Base-by-base conservation (phyloP, 2,329 filamentous ascomycete species). In the Colletotrichum noveboracense region DNA sequence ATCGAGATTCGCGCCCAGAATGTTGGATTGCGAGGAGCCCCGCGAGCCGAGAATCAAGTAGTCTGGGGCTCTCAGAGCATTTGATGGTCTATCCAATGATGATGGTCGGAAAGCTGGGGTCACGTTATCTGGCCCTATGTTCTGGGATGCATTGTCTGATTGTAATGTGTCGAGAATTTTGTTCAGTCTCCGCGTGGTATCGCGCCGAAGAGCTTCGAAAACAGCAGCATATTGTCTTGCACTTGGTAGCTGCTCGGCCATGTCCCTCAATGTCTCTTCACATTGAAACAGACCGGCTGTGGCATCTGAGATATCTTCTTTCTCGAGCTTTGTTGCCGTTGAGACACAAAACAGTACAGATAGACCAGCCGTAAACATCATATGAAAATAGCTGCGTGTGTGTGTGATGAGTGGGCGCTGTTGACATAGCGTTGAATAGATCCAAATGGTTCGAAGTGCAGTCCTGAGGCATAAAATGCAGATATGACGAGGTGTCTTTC, bases 321-420 rank as follows among this genome's bases (percentile, higher is more conserved):
- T 24, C 2, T 70, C 58, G 6, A 78, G 56, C 2, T 66, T 48
- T 14, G 66, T 48, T 6, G 73, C 55, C 2, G 76, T 48, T 0
- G 80, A 79, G 8, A 80, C 70, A 66, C 79, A 79, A 72, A 80
- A 83, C 71, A 86, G 82, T 2, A 86, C 79, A 7, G 81, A 84
- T 0, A 88, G 73, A 0, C 86, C 87, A 4, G 86, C 86, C 0
- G 86, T 86, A 62, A 88, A 88, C 4, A 88, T 83, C 62, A 86
- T 84, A 66, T 89, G 87, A 30, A 89, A 88, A 75, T 89, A 89
- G 61, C 85, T 87, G n/a, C 87, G 80, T 0, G 87, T 88, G 70
- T 84, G 86, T 0, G 85, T 87, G 43, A 88, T 85, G 14, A 82
- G 80, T 3, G 80, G 80, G 3, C 80, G 79, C 6, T 83, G 48